Conservation (phyloP, 163 green algal species). For the Scenedesmus sp. region DNA sequence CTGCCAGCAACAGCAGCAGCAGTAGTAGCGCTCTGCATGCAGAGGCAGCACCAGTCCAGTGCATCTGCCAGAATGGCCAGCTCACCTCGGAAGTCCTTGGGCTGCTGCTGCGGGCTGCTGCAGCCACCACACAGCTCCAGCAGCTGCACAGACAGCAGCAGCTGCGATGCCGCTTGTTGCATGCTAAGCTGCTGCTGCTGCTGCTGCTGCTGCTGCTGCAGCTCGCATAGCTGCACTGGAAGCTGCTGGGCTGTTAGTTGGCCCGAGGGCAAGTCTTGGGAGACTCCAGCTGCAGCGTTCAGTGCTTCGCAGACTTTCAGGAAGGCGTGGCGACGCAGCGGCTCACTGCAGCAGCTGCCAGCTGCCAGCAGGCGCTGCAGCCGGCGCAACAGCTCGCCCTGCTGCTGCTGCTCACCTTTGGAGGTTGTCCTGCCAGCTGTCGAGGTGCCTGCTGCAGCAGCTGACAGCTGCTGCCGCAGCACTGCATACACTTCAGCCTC, state of each 20-base stretch:
- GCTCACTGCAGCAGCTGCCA: constrained; percentile 9
- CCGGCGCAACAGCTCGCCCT: background rate
- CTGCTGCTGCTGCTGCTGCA: constrained; percentile 13
- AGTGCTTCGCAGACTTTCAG: background rate
- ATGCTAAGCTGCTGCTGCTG: background rate
- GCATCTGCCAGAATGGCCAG: constrained; percentile 35
- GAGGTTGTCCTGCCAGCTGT: background rate
- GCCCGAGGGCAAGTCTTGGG: too few species aligned
- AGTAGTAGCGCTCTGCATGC: background rate
- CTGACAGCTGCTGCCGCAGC: constrained; percentile 18
- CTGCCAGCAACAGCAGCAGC: background rate
- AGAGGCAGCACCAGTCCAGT: constrained; percentile 33
- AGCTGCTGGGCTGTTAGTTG: background rate
- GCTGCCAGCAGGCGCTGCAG: constrained; percentile 8
- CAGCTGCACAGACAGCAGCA: constrained; percentile 32
- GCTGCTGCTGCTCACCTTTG: background rate
- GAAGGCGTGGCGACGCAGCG: constrained; percentile 18
- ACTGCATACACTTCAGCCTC: constrained; percentile 11
- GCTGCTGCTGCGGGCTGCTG: background rate
- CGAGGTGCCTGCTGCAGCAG: background rate
- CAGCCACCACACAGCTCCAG: constrained; percentile 35
- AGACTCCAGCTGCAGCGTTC: background rate
- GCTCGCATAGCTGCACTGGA: background rate
- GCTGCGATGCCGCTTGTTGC: background rate
- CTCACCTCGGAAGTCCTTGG: constrained; percentile 13